phyloP scores from a whole-genome alignment of 148 eudicot genomes.

The Heliamphora exappendiculata region DNA sequence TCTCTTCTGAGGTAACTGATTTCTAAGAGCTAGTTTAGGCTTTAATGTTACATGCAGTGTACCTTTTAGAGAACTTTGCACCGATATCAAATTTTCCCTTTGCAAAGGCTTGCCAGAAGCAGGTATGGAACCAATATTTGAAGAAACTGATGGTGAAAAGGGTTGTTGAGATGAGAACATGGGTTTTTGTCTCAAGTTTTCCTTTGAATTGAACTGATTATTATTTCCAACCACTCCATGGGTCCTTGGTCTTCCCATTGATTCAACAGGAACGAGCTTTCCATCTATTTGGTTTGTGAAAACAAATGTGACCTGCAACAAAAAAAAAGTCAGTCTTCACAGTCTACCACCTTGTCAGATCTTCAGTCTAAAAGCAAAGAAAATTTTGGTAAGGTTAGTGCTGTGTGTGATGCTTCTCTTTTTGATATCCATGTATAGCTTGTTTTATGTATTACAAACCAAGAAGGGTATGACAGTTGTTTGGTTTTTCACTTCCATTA shows the following conservation, averaged over 20 bases:
- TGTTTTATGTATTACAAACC: not conserved
- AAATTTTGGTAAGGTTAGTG: not conserved
- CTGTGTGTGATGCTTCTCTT: not conserved
- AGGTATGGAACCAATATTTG: constrained; percentile 22
- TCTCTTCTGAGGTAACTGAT: constrained; percentile 56
- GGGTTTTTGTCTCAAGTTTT: constrained; percentile 14
- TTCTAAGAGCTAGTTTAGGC: constrained; percentile 33
- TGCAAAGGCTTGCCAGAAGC: constrained; percentile 24
- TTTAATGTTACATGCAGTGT: constrained; percentile 31
- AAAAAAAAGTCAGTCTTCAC: too few species aligned
- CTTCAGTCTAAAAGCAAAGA: not conserved
- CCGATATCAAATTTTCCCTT: constrained; percentile 19
- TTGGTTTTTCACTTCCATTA: not conserved
- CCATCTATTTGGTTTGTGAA: constrained; percentile 91
- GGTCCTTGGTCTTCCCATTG: constrained; percentile 31
- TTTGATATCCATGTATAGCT: not conserved
- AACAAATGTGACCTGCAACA: constrained; percentile 80
- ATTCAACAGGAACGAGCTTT: constrained; percentile 85
- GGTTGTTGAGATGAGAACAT: constrained; percentile 19
- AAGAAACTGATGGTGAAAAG: constrained; percentile 17
- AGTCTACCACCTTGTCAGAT: too few species aligned
- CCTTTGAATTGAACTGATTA: constrained; percentile 20
- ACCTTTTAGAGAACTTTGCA: constrained; percentile 36
- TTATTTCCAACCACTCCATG: constrained; percentile 16
- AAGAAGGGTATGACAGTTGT: not conserved